A percentile compares a stretch with the other conserved stretches of the same genome.
phyloP scores from a whole-genome alignment of 2,329 filamentous ascomycete genomes.

The Keithomyces neogunnii region DNA sequence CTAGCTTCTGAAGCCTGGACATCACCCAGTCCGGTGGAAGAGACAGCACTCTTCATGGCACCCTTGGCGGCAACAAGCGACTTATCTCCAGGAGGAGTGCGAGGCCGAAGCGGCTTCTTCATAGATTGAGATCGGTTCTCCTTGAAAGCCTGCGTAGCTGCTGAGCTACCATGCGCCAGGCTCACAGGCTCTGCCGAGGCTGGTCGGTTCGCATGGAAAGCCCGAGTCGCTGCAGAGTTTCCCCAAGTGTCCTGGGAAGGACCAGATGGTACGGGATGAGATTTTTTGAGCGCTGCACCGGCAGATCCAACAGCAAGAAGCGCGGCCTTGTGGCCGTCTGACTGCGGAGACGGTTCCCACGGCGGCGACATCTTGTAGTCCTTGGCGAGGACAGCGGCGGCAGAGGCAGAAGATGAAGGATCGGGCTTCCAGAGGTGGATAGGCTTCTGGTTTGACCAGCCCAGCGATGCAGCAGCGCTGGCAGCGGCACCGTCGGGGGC shows the following conservation, averaged over 20 bases:
- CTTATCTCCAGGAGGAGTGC: slow-evolving; percentile 40
- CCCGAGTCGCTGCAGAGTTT: slow-evolving; percentile 61
- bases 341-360: slow-evolving; percentile 56
- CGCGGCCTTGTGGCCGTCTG: slow-evolving; percentile 67
- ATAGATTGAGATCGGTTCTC: slow-evolving; percentile 21
- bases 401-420: slow-evolving; percentile 41
- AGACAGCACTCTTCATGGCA: slow-evolving; percentile 43
- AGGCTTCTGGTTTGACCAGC: slow-evolving; percentile 60
- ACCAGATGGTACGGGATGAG: slow-evolving; percentile 8
- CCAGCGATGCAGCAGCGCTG: slow-evolving; percentile 64
- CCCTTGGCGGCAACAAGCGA: slow-evolving; percentile 70
- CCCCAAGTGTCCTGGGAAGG: slow-evolving; percentile 37
- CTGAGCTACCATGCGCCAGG: slow-evolving; percentile 17
- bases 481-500: slow-evolving; percentile 51
- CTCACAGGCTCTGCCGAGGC: slow-evolving; percentile 10
- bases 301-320: slow-evolving; percentile 47
- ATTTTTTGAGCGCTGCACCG: slow-evolving; percentile 20
- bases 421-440: slow-evolving; percentile 60
- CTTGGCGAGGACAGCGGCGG: slow-evolving; percentile 34
- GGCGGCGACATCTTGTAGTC: slow-evolving; percentile 36
- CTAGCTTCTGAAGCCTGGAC: slow-evolving; percentile 19
- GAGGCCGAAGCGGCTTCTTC: slow-evolving; percentile 12
- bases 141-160: slow-evolving; percentile 30
- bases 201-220: slow-evolving; percentile 39
- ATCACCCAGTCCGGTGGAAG: slow-evolving; percentile 6